Evolutionary conservation across 148 eudicot species (phyloP), one percentile per base, ranked within the genome.

Genomic region (Rhododendron williamsianum): DNA sequence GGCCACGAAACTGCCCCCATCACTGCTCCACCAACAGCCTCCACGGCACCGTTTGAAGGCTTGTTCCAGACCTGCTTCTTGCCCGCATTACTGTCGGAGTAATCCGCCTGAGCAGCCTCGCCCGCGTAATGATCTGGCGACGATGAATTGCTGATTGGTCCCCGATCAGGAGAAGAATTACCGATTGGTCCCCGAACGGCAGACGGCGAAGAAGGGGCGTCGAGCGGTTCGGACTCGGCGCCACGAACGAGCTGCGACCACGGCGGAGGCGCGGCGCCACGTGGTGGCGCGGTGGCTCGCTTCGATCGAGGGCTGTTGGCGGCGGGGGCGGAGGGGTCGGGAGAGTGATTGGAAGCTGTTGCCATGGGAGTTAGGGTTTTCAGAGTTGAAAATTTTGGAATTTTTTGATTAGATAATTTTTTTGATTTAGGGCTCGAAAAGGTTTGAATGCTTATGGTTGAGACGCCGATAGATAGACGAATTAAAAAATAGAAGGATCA

Each of bases 1-100:
- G 98, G 98, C 98, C 98, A 95, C 72, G 92, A 84, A 5, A 80
- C 90, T 11, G 91, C 93, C 9, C 93, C 98, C 93, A 95, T 95
- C 30, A 94, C 93, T 36, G 92, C 84, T 80, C 93, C 88, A 9
- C 33, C 73, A 25, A 19, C 25, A 30, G 84, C 90, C 82, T 93
- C 98, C 3, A 87, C 85, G 46, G 86, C 87, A 15, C 86, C 93
- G 87, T 88, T 88, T 2, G 90, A 85, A 16, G 91, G 91, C 87
- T 83, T 90, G 82, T 89, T 90, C 94, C 96, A 90, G 33, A 88
- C 91, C 36, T 91, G 91, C 89, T 91, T 93, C 86, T 91, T 93
- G 74, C 86, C 86, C 85, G 88, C 93, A 91, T 80, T 85, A 45
- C 84, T 33, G 41, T 87, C 90, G 15, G 85, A 21, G 33, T 58